Evolutionary conservation across 768 basidiomycete genomes (phyloP), one percentile per base, ranked within the genome.

Genomic region (Leccinum subgranulosum): DNA sequence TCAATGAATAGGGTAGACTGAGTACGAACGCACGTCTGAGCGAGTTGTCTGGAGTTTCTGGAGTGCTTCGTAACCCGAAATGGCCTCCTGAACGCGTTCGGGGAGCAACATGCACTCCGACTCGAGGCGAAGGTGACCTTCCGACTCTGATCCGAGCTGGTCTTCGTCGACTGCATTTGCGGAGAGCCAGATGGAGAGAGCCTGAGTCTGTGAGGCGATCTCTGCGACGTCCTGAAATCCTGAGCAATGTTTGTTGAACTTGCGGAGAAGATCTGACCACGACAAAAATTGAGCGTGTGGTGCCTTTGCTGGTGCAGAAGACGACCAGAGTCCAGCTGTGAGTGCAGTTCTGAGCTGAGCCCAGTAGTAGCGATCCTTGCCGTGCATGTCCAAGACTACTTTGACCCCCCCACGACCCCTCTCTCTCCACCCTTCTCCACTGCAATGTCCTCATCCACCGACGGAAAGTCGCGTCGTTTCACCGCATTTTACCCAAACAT

Each of bases 191-290:
- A 88, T 66, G 6, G 83, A 81, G 29, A 92, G 74, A 1, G 80
- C 78, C 31, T 86, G 87, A 0, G 84, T 90, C 64, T 87, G 84
- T 0, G 78, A 81, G 17, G 86, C 88, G 58, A 90, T 77, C 62
- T 87, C 84, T 3, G 84, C 78, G 14, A 88, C 75, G 56, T 86
- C 84, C 59, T 70, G 64, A 62, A 79, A 84, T 0, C 86, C 85
- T 6, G 70, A 71, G 65, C 86, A 88, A 62, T 94, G 92, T 61
- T 94, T 94, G 69, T 88, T 86, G 75, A 91, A 92, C 73, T 94
- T 94, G 61, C 90, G 82, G 41, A 94, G 73, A 12, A 94, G 81
- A 66, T 91, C 88, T 2, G 84, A 77, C 92, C 92, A 94, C 11
- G 85, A 75, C 15, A 94, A 69, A 4, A 70, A 63, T 0, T 65